Base-by-base conservation (phyloP, 2,329 filamentous ascomycete species). In the Xylariaceae sp. region DNA sequence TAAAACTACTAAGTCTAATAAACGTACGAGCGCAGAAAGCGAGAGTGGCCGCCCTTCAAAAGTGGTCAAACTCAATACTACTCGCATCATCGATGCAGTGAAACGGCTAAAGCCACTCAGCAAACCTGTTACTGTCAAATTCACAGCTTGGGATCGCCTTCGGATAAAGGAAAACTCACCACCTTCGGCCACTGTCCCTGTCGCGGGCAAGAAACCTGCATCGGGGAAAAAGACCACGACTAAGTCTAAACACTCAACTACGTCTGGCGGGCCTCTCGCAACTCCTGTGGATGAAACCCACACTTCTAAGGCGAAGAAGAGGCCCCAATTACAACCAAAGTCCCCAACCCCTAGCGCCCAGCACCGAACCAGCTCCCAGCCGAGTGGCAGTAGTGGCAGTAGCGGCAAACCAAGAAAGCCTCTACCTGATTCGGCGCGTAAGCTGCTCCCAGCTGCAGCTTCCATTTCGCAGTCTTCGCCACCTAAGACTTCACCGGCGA, bases 31-130 rank as follows among this genome's bases (percentile, higher is more conserved):
- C 30, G 64, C 64, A 4, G 68, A 69, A 42, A 62, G 59, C 31
- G 66, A 67, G 19, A 59, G 63, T 5, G 52, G 57, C 7, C 62
- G 67, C 8, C 67, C 67, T 12, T 65, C 62, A 4, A 70, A 70
- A 60, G 61, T 70, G 5, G 55, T 70, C n/a, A 69, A 68, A 53
- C 62, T 70, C 8, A 55, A 68, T 26, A 69, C 66, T 4, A 66
- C 64, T 39, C 60, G 42, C 6, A 63, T 70, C 8, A 59, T 62
- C 1, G 48, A 53, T 27, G 59, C 49, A 30, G 52, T 63, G 47
- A 56, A 56, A 26, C 55, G 57, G n/a, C 54, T 68, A 31, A 62
- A 59, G 27, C 50, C 62, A 35, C 50, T 26, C 1, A 62, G 32
- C 7, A 61, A 60, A 47, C 6, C 62, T 2, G 59, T 68, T 26